These are phyloP conservation scores for Polyplosphaeria fusca DNA, from an alignment of 495 filamentous ascomycete genomes.

Conservation along the genomic window DNA sequence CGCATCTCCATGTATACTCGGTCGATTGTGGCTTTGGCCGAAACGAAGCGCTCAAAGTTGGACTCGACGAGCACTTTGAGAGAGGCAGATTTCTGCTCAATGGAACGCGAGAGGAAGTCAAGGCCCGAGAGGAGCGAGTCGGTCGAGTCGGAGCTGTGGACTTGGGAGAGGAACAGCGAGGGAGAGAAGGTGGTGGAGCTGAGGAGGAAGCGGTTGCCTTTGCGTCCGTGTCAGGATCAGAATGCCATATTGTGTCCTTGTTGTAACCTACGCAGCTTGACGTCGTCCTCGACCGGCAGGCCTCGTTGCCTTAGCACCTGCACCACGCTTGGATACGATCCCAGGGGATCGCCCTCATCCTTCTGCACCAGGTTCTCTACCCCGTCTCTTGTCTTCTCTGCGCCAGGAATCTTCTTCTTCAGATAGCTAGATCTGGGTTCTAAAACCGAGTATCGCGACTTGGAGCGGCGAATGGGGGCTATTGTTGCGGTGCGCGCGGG, in stretches of 20 bases:
- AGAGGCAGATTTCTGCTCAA: constrained; percentile 94
- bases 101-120: constrained; percentile 77
- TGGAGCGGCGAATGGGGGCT: constrained; percentile 53
- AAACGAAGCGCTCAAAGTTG: constrained; percentile 96
- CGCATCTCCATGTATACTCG: constrained; percentile 98
- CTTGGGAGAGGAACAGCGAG: constrained; percentile 83
- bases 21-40: constrained; percentile 94
- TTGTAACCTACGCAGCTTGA: constrained; percentile 61
- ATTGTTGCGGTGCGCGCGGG: neutral
- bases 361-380: constrained; percentile 74
- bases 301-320: constrained; percentile 70
- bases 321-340: constrained; percentile 78
- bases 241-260: constrained; percentile 1
- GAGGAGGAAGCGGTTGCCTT: constrained; percentile 87
- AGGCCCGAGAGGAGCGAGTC: constrained; percentile 74
- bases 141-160: constrained; percentile 79
- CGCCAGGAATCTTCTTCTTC: constrained; percentile 63
- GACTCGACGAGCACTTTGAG: constrained; percentile 93
- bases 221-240: constrained; percentile 1
- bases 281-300: constrained; percentile 80
- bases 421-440: constrained; percentile 64
- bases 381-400: constrained; percentile 62
- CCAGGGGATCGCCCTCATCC: constrained; percentile 90
- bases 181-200: constrained; percentile 95
- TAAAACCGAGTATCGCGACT: constrained; percentile 79